Conservation (phyloP, 768 basidiomycete genomes). For the Mycena indigotica region DNA sequence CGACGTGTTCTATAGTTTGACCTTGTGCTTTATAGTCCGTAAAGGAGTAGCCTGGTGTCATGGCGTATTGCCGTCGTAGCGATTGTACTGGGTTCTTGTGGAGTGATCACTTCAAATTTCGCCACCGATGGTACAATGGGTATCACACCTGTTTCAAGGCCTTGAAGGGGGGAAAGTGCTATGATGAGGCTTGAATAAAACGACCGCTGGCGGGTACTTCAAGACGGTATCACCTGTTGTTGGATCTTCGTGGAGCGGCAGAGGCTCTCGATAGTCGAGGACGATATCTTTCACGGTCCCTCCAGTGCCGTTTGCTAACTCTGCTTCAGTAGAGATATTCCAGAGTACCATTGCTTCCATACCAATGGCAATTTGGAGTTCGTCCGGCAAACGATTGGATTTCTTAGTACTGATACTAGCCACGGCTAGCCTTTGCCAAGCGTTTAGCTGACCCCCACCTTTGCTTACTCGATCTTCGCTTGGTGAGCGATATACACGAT, state of each 20-base stretch:
- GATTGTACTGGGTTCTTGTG: background rate
- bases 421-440: background rate
- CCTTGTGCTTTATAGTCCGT: conserved; percentile 46
- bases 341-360: conserved; percentile 36
- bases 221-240: conserved; percentile 19
- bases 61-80: conserved; percentile 25
- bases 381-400: conserved; percentile 15
- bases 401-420: background rate
- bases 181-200: conserved; percentile 30
- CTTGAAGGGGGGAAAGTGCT: conserved; percentile 26
- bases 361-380: conserved; percentile 25
- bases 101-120: conserved; percentile 24
- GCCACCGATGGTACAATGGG: conserved; percentile 27
- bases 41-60: conserved; percentile 43
- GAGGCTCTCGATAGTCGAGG: conserved; percentile 27
- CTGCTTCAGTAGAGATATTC: conserved; percentile 34
- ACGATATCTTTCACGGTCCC: conserved; percentile 30
- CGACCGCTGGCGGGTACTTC: conserved; percentile 24
- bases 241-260: background rate
- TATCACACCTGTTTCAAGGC: conserved; percentile 27
- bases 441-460: conserved; percentile 17
- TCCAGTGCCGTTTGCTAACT: conserved; percentile 34
- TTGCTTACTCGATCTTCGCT: conserved; percentile 1
- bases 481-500: conserved; percentile 26
- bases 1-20: conserved; percentile 38